A percentile compares a stretch with the other conserved stretches of the same genome.
Conservation (phyloP, 768 basidiomycete genomes). For the Fistulinella prunicolor region DNA sequence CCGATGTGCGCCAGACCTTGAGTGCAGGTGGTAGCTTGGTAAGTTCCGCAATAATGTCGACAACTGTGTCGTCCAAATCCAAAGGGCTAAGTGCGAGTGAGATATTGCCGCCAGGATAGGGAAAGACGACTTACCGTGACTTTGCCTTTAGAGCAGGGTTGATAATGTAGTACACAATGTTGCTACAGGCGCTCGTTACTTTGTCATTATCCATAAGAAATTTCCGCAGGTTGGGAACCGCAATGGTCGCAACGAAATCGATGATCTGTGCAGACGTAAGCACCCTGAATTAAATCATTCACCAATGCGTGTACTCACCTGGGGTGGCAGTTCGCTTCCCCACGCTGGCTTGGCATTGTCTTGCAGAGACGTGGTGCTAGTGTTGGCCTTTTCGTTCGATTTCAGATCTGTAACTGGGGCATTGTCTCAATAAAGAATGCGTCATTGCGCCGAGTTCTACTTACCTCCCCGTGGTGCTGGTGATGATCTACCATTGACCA, state of each 20-base stretch:
- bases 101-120: neutral
- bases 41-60: slow-evolving; percentile 76
- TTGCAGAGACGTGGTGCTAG: slow-evolving; percentile 40
- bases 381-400: slow-evolving; percentile 60
- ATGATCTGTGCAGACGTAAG: slow-evolving; percentile 52
- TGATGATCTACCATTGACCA: slow-evolving; percentile 71
- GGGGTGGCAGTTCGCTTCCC: slow-evolving; percentile 28
- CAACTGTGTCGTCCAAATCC: slow-evolving; percentile 66
- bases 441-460: neutral
- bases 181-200: slow-evolving; percentile 72
- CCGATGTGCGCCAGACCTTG: slow-evolving; percentile 81
- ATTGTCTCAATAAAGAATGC: slow-evolving; percentile 1
- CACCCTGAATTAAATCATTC: neutral
- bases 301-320: slow-evolving; percentile 26
- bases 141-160: slow-evolving; percentile 78
- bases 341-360: slow-evolving; percentile 29
- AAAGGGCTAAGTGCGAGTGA: slow-evolving; percentile 53
- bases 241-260: slow-evolving; percentile 61
- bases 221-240: slow-evolving; percentile 71
- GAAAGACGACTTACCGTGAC: slow-evolving; percentile 48
- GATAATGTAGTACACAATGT: slow-evolving; percentile 82
- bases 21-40: slow-evolving; percentile 69
- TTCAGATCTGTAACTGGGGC: slow-evolving; percentile 37
- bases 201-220: slow-evolving; percentile 86
- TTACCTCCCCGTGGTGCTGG: slow-evolving; percentile 57